Base-by-base conservation (phyloP, 805 yeast genomes). In the Spencermartinsiella europaea region DNA sequence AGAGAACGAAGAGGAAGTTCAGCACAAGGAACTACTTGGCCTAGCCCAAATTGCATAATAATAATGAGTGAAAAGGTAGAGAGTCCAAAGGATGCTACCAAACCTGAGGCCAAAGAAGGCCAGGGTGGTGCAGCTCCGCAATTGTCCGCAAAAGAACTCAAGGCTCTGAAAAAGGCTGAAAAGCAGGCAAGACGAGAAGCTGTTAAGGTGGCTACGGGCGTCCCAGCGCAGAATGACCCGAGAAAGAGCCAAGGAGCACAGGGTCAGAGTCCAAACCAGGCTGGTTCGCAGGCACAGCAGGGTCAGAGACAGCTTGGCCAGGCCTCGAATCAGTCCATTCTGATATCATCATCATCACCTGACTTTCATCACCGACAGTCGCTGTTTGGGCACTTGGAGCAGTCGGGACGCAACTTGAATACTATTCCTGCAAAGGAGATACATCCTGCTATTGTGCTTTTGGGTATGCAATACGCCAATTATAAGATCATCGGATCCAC, bases 181-280 rank as follows among this genome's bases (percentile, higher is more conserved):
- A 90, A 91, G 68, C 93, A 93, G 12, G 95, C 93, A 34, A 86
- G 87, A 63, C 75, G 98, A 63, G 93, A 96, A 2, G 95, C 96
- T 2, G 79, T 81, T 53, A 89, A 86, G 61, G 85, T 76, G 54
- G 82, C 80, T 5, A 75, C 71, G 42, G 89, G 60, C 2, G 42
- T 44, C 12, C 54, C 58, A 12, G 52, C 54, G 5, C 42, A 71
- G 44, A 67, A 75, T 48, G 78, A 72, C 60, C 49, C 52, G 2
- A 20, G 48, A 33, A 27, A 34, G 22, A 39, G 15, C 38, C 46
- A 8, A 34, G 36, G 12, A 21, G 40, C 5, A 14, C 22, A 16
- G 41, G 35, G 16, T 21, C n/a, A n/a, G n/a, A n/a, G n/a, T n/a
- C n/a, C n/a, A n/a, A n/a, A n/a, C n/a, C n/a, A n/a, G n/a, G n/a